Conservation (phyloP, 805 yeast species). For the Brettanomyces bruxellensis region DNA sequence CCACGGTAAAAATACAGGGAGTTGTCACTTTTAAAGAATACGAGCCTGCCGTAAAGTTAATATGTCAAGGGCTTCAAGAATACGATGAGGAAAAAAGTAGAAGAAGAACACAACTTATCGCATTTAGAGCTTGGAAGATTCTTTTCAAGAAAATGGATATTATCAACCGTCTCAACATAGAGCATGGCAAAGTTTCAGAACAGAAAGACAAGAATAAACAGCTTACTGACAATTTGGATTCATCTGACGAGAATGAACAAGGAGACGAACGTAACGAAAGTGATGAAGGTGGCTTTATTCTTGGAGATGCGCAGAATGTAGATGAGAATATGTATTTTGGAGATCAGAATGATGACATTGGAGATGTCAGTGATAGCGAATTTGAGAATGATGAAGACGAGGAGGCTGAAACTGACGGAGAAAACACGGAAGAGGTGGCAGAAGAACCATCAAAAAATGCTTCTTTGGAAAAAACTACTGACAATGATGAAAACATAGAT, state of each 20-base stretch:
- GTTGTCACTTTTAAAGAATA: slow-evolving; percentile 60
- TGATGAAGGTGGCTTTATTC: slow-evolving; percentile 17
- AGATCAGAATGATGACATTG: slow-evolving; percentile 5
- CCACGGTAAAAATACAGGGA: slow-evolving; percentile 65
- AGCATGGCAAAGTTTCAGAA: slow-evolving; percentile 36
- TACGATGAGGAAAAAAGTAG: slow-evolving; percentile 40
- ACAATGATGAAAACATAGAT: neutral
- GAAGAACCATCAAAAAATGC: neutral
- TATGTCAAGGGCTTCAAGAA: slow-evolving; percentile 38
- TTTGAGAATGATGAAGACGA: slow-evolving; percentile 6
- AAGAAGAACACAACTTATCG: slow-evolving; percentile 35
- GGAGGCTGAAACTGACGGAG: neutral
- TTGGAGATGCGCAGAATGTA: slow-evolving; percentile 4
- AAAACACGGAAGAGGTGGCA: neutral
- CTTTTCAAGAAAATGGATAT: slow-evolving; percentile 43
- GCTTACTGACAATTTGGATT: slow-evolving; percentile 3
- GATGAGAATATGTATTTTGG: slow-evolving; percentile 2
- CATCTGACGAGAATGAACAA: neutral
- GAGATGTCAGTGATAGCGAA: slow-evolving; percentile 8
- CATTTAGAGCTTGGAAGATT: slow-evolving; percentile 46
- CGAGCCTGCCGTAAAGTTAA: slow-evolving; percentile 48
- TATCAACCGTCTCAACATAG: slow-evolving; percentile 32
- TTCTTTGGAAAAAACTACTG: too few relatives aligned
- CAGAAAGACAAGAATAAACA: slow-evolving; percentile 15
- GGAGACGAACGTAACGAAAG: slow-evolving; percentile 12